Evolutionary conservation across 2,329 filamentous ascomycete species (phyloP).

Genomic region (Venturiaceae sp.): DNA sequence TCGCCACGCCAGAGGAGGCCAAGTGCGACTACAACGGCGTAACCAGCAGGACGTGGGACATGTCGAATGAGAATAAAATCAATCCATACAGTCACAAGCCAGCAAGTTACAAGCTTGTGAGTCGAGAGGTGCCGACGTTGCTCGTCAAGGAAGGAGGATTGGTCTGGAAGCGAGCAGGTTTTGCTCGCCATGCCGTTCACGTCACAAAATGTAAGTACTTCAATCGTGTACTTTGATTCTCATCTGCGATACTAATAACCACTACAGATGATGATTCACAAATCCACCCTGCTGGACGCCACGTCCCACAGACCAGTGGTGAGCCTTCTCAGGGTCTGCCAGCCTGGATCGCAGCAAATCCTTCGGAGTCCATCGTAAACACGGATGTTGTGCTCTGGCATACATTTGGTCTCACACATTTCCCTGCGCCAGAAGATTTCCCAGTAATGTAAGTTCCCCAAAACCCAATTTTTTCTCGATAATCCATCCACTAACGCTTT

Average conservation of each 20-base stretch:
- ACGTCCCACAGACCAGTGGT: slow-evolving; percentile 81
- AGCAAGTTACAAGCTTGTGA: slow-evolving; percentile 80
- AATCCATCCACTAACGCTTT: background rate
- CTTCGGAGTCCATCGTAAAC: slow-evolving; percentile 61
- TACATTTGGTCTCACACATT: slow-evolving; percentile 84
- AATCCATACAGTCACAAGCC: slow-evolving; percentile 82
- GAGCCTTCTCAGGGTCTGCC: slow-evolving; percentile 65
- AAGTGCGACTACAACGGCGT: slow-evolving; percentile 73
- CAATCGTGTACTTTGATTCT: slow-evolving; percentile 5
- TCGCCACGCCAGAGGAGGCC: slow-evolving; percentile 57
- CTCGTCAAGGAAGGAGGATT: slow-evolving; percentile 72
- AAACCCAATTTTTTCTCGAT: no score
- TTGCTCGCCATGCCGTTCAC: slow-evolving; percentile 77
- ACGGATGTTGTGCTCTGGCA: slow-evolving; percentile 88
- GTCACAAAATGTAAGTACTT: slow-evolving; percentile 70
- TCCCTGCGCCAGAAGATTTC: slow-evolving; percentile 83
- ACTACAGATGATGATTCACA: slow-evolving; percentile 63
- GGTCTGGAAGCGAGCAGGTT: slow-evolving; percentile 84
- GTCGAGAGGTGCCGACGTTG: slow-evolving; percentile 68
- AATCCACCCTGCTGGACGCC: slow-evolving; percentile 75
- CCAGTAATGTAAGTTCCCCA: slow-evolving; percentile 56
- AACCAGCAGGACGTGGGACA: slow-evolving; percentile 81
- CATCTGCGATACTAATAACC: slow-evolving; percentile 11
- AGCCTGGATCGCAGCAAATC: slow-evolving; percentile 63
- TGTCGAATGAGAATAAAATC: slow-evolving; percentile 73